Base-by-base conservation (phyloP, 106 monocot genomes). In the Allium fistulosum region DNA sequence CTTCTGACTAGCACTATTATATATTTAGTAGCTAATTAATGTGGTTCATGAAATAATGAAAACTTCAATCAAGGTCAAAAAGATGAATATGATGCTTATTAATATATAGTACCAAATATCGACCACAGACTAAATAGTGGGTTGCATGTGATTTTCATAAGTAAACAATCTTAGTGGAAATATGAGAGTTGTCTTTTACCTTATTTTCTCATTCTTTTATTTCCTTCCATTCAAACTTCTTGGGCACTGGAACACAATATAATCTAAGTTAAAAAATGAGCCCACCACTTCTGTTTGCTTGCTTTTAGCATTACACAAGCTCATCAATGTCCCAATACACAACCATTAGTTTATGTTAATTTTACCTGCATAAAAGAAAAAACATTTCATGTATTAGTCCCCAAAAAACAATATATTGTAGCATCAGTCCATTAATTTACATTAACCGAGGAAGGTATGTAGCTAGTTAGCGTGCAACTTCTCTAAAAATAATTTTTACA, bases 51-150 rank as follows among this genome's bases (percentile, higher is more conserved):
- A 76, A 63, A 15, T 28, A 56, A 55, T 11, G 63, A 15, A 22
- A 22, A 53, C 17, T 58, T 71, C 22, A 22, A 22, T 22, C 22
- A 49, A 28, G 65, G 77, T 77, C 65, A 77, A 77, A 77, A 71
- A 15, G 62, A 45, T 10, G 22, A 58, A 46, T 26, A 17, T 17
- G 22, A 69, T 6, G 10, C 22, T 46, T 6, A 46, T 8, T 5
- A 8, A 22, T 17, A 11, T 17, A 49, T 18, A 50, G 13, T 53
- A 13, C 1, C 52, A 9, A 53, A 53, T 13, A 22, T 53, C 52
- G 1, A 53, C 14, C 4, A 64, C 15, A 57, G 17, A 8, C 60
- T 57, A 74, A 58, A 66, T 53, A 66, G 74, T 67, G 66, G 67
- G 67, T 66, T 67, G 17, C 51, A 58, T 58, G 48, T 46, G 46